Base-by-base conservation (phyloP, 805 yeast genomes). In the Starmera dryadoides region DNA sequence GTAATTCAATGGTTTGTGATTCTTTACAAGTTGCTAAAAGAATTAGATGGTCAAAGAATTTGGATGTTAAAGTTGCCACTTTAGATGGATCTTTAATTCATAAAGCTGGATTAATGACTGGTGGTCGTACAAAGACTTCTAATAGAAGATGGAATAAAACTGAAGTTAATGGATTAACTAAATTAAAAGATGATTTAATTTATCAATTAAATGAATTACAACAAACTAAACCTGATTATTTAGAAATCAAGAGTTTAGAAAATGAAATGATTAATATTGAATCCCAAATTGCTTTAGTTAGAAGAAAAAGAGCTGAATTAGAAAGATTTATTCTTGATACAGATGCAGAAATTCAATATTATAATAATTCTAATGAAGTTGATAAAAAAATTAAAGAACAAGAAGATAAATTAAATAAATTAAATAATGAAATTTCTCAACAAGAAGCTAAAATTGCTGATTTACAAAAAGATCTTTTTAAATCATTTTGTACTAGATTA, bases 41-140 rank as follows among this genome's bases (percentile, higher is more conserved):
- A 1, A 62, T 91, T 42, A 79, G 86, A 53, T 86, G 95, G 91
- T 68, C 69, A 16, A 62, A 64, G 29, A 64, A 69, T 7, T 60
- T 77, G 22, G 71, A 71, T 36, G 77, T 76, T 31, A 87, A 85
- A 56, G 63, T 84, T 36, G 95, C 89, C 2, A 76, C 96, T 1
- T 52, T 86, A 12, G 87, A 86, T 36, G 98, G 98, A 2, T 76
- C 91, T 0, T 67, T 88, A 23, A 84, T 93, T 35, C 87, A 86
- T 54, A 79, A 77, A 51, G 80, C 91, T 4, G 96, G 96, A 6
- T 68, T 88, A 29, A 86, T 93, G 95, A 83, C 97, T 8, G 97
- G 97, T 57, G 97, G 97, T 47, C 63, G 69, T 22, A 68, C 77
- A 6, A 67, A 68, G n/a, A 66, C 66, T 30, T 54, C 58, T 22